A percentile compares a stretch with the other conserved stretches of the same genome.
These are phyloP conservation scores for Euphrasia arctica DNA, from an alignment of 305 asterid genomes.

Conservation along the genomic window DNA sequence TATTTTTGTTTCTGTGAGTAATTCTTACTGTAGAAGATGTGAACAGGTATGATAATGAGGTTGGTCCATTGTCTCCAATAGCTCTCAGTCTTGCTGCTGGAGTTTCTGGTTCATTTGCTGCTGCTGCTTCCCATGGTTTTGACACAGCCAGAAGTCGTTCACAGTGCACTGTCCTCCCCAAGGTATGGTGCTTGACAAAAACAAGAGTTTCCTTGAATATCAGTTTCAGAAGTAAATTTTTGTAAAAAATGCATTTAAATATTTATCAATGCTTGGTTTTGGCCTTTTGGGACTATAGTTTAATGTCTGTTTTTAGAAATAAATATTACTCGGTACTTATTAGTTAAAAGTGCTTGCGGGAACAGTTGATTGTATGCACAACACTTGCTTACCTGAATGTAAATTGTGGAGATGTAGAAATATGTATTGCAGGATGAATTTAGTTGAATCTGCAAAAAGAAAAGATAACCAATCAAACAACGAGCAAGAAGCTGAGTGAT, in stretches of 20 bases:
- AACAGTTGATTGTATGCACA: conserved; percentile 1
- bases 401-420: conserved; percentile 4
- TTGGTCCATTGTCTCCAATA: conserved; percentile 83
- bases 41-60: conserved; percentile 71
- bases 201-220: conserved; percentile 14
- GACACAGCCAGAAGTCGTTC: conserved; percentile 91
- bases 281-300: background rate
- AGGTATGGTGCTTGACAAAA: conserved; percentile 45
- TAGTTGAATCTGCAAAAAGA: conserved; percentile 3
- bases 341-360: background rate
- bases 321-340: no score
- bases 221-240: conserved; percentile 16
- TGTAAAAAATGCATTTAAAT: background rate
- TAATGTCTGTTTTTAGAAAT: background rate
- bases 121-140: conserved; percentile 90
- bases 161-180: conserved; percentile 79
- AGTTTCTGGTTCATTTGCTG: conserved; percentile 92
- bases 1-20: conserved; percentile 2
- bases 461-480: background rate
- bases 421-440: background rate
- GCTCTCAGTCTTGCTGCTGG: conserved; percentile 92
- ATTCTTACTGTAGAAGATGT: conserved; percentile 16
- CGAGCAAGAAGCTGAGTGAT: background rate
- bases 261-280: conserved; percentile 10
- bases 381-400: conserved; percentile 1